phyloP scores from a whole-genome alignment of 768 basidiomycete species.

The Scleroderma citrinum region DNA sequence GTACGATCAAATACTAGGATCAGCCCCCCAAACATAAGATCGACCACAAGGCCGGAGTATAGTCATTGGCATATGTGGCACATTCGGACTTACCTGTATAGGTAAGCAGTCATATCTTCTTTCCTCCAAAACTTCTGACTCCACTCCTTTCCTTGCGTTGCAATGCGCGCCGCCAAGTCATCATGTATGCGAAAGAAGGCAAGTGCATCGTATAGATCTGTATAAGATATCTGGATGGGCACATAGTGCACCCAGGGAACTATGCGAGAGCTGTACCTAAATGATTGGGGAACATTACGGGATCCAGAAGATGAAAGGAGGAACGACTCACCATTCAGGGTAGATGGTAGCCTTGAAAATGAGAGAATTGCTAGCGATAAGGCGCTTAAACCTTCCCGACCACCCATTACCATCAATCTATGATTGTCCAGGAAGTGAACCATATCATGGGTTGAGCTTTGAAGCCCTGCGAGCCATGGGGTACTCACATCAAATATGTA shows the following conservation, averaged over 20 bases:
- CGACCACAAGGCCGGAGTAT: not conserved
- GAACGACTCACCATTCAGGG: constrained; percentile 55
- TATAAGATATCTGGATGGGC: constrained; percentile 58
- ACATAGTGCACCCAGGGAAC: constrained; percentile 70
- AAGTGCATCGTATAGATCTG: constrained; percentile 65
- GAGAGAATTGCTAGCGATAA: constrained; percentile 56
- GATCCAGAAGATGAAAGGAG: not conserved
- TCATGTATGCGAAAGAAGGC: constrained; percentile 73
- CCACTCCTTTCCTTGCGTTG: constrained; percentile 51
- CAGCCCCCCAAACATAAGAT: too few relatives aligned
- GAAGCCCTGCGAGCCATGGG: too few relatives aligned
- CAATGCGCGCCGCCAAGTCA: constrained; percentile 50
- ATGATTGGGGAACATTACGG: not conserved
- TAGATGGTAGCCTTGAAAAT: constrained; percentile 69
- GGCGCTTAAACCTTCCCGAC: constrained; percentile 63
- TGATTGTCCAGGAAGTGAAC: not conserved
- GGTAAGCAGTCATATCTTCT: constrained; percentile 56
- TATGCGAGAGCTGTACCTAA: constrained; percentile 51
- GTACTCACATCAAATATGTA: constrained; percentile 51
- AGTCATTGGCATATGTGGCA: not conserved
- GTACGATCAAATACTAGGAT: not conserved
- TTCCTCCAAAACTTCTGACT: constrained; percentile 51
- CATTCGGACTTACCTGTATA: constrained; percentile 41
- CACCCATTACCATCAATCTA: constrained; percentile 63
- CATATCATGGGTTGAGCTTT: not conserved